Conservation (phyloP, 139 green algal species). For the Pleodorina starrii region DNA sequence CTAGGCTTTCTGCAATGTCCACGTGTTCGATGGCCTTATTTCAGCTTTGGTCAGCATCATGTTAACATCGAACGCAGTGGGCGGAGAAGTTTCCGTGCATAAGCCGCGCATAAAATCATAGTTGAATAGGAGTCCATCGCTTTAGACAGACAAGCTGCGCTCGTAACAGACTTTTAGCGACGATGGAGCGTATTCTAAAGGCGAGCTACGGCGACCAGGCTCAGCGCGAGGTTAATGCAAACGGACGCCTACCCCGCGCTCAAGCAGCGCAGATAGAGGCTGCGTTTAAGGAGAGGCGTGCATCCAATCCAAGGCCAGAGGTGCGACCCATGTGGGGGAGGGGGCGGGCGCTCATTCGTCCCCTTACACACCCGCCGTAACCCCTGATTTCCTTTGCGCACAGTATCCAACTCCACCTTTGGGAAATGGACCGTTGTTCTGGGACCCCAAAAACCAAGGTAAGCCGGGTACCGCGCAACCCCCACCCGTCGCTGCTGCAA, state of each 20-base stretch:
- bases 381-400: background rate
- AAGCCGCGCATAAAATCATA: background rate
- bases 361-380: background rate
- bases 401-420: conserved; percentile 46
- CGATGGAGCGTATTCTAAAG: conserved; percentile 56
- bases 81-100: background rate
- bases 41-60: background rate
- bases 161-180: too few species aligned
- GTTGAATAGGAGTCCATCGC: background rate
- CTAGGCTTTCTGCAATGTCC: background rate
- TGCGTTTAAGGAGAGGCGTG: background rate
- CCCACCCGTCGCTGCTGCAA: too few species aligned
- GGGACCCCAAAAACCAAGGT: conserved; percentile 59
- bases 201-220: conserved; percentile 49
- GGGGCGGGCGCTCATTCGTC: background rate
- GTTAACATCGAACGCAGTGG: background rate
- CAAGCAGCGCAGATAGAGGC: background rate
- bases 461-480: background rate
- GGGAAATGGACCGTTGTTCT: conserved; percentile 43
- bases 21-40: background rate
- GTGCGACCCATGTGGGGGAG: background rate
- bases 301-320: background rate
- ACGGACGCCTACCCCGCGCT: background rate
- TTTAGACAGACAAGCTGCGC: background rate
- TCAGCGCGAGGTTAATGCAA: conserved; percentile 40